Evolutionary conservation across 805 yeast species (phyloP), one percentile per base, ranked within the genome.

Genomic region (Candida nonsorbophila): DNA sequence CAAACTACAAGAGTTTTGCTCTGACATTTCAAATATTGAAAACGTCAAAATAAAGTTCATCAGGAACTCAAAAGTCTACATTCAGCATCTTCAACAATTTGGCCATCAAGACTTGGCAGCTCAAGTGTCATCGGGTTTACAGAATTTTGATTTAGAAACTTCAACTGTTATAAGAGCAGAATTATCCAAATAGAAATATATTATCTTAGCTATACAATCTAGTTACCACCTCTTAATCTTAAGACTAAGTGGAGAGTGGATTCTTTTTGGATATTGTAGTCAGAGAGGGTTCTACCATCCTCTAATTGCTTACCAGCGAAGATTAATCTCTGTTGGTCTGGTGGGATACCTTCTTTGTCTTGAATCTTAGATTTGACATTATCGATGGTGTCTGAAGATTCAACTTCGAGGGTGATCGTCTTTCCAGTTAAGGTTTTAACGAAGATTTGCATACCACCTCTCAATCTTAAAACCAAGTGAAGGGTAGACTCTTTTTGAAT

Each of bases 251-350:
- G 97, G 37, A 90, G 71, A 47, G 98, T 90, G 43, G 98, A 90
- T 78, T 90, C 98, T 84, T 90, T 90, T 76, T 90, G 97, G 74
- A 90, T 92, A 86, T 90, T 90, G 94, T 92, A 92, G 78, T 90
- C 97, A 51, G 95, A 84, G 55, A 90, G 77, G 51, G 97, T 92
- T 79, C 97, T 86, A 65, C 97, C 97, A 60, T 90, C 97, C 77
- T 90, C 97, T 62, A 90, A 84, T 76, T 90, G 98, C 80, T 90
- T 90, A 77, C 98, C 98, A 63, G 97, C 97, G 63, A 92, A 90
- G 79, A 90, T 90, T 62, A 92, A 83, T 77, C 98, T 86, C 77
- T 90, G 97, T 72, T 90, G 97, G 73, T 90, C 97, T 60, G 97
- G 97, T 69, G 97, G 97, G 53, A 90, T 90, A 66, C 97, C 97